Conservation (phyloP, 352 stramenopile species). For the Chrysophaeum taylorii region DNA sequence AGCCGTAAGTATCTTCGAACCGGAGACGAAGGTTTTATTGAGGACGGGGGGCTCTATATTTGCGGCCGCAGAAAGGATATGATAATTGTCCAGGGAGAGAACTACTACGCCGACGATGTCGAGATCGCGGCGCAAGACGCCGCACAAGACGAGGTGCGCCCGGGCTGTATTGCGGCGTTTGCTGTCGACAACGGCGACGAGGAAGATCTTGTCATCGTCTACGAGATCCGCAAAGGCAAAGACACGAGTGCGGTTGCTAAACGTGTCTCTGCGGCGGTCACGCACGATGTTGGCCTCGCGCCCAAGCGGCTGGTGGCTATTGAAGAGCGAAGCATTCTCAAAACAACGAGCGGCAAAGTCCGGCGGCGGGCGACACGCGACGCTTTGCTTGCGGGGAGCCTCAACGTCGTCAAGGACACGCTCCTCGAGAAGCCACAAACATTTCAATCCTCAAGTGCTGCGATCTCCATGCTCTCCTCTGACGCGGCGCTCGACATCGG, state of each 20-base stretch:
- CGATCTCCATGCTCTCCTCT: no score
- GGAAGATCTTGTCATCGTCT: slow-evolving; percentile 44
- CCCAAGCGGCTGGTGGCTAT: slow-evolving; percentile 63
- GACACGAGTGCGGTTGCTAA: no score
- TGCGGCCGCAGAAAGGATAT: slow-evolving; percentile 96
- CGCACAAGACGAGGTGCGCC: slow-evolving; percentile 43
- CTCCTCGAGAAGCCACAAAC: no score
- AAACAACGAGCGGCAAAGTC: slow-evolving; percentile 97
- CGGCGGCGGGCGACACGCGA: no score
- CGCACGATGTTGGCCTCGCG: slow-evolving; percentile 49
- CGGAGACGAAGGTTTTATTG: slow-evolving; percentile 92
- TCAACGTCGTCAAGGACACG: no score
- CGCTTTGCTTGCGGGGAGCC: no score
- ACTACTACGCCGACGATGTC: no score
- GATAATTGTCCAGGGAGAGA: slow-evolving; percentile 97
- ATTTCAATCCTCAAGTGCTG: no score
- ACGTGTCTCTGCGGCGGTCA: no score
- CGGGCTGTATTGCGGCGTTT: slow-evolving; percentile 86
- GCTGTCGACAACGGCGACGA: slow-evolving; percentile 15
- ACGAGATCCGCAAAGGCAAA: slow-evolving; percentile 45
- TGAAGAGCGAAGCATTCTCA: slow-evolving; percentile 78
- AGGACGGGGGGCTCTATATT: slow-evolving; percentile 89
- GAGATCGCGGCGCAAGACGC: slow-evolving; percentile 75
- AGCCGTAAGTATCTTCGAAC: slow-evolving; percentile 68
- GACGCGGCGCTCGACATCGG: no score